Evolutionary conservation across 169 alveolate species (phyloP).

Genomic region (Eimeria necatrix): DNA sequence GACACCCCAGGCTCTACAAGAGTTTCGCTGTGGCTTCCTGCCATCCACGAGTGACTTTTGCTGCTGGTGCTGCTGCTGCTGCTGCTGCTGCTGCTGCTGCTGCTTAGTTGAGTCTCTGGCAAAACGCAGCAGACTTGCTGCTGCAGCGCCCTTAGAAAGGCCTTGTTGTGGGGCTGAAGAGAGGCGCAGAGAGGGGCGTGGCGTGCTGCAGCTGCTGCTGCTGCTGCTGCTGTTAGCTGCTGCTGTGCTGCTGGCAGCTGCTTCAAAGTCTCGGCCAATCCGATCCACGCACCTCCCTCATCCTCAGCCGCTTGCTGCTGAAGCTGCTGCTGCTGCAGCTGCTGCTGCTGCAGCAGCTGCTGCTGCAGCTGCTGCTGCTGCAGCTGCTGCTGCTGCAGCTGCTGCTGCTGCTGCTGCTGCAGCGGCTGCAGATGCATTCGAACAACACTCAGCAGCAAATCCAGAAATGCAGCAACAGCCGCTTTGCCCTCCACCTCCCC

Average conservation of each 20-base stretch:
- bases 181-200: background rate
- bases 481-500: background rate
- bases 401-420: slow-evolving; percentile 48
- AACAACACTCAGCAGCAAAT: background rate
- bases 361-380: slow-evolving; percentile 2
- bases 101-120: background rate
- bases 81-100: background rate
- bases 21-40: background rate
- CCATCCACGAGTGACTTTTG: background rate
- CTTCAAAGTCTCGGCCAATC: background rate
- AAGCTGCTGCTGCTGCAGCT: slow-evolving; percentile 12
- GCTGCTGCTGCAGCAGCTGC: background rate
- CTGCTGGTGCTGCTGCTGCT: slow-evolving; percentile 17
- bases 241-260: background rate
- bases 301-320: background rate
- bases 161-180: background rate
- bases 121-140: background rate
- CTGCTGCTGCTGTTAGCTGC: background rate
- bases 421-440: background rate
- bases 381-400: slow-evolving; percentile 14
- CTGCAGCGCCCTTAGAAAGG: background rate
- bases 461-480: background rate
- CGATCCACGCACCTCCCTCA: background rate
- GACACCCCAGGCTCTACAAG: background rate
- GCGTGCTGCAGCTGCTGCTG: background rate